These are phyloP conservation scores for Aegle marmelos DNA, from an alignment of 345 rosid genomes.

Conservation along the genomic window DNA sequence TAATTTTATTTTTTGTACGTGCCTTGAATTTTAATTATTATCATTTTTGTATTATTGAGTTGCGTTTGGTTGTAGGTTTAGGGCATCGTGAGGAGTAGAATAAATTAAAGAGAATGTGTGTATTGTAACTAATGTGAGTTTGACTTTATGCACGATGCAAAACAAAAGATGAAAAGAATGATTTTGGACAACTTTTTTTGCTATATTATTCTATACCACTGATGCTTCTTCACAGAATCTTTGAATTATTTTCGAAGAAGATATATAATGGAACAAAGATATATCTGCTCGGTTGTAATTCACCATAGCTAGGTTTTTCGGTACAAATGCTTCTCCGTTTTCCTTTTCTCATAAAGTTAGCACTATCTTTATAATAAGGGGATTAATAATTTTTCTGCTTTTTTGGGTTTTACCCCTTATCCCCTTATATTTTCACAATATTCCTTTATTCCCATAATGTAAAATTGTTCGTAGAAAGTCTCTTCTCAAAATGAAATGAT, in stretches of 20 bases:
- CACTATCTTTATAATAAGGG: background rate
- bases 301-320: background rate
- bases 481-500: too few species aligned
- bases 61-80: background rate
- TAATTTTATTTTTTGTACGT: background rate
- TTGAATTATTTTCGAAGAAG: background rate
- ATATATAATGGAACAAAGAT: background rate
- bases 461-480: too few species aligned
- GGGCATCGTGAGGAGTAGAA: background rate
- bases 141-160: background rate
- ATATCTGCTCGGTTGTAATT: background rate
- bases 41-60: background rate
- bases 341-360: background rate
- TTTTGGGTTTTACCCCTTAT: too few species aligned
- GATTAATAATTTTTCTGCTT: too few species aligned
- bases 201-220: background rate
- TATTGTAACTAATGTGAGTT: background rate
- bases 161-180: background rate
- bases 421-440: too few species aligned
- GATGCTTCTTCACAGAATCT: background rate
- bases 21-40: background rate
- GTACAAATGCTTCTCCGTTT: constrained; percentile 3
- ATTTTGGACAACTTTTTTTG: background rate
- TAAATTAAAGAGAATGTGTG: background rate
- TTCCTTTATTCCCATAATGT: too few species aligned